Evolutionary conservation across 2,329 filamentous ascomycete species (phyloP), one percentile per base, ranked within the genome.

Genomic region (Teratosphaeria pseudoeucalypti): DNA sequence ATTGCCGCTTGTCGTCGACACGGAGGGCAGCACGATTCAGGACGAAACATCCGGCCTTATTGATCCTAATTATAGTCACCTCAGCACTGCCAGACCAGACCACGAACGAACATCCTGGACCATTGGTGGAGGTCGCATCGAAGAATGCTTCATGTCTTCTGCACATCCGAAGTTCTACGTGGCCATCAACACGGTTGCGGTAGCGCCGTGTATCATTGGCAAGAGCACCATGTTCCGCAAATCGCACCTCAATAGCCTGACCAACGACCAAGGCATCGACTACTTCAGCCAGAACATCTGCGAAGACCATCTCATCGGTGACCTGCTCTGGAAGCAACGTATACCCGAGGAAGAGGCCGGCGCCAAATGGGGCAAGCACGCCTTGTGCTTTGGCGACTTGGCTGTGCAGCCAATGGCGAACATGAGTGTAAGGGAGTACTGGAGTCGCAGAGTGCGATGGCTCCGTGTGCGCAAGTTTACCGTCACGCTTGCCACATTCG

Each of bases 181-280:
- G 9, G 94, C 92, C 62, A 99, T 99, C 81, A 97, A 97, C 75
- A 89, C 90, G 0, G 90, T 96, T 16, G 82, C 88, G 3, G 77
- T 97, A 57, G 94, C 94, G 0, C 94, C 95, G 9, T 99, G 94
- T 74, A 88, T 95, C 60, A 87, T 97, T 26, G 94, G 94, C 56
- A 99, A 99, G 77, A 95, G 90, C 69, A 97, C 95, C 76, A 97
- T 99, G 92, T 99, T 97, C 76, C 88, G 94, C 61, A 89, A 88
- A 62, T 89, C 90, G 0, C 92, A 99, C 68, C 84, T 99, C 39
- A 84, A 96, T 73, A 82, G 82, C 64, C 82, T 94, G 9, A 87
- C 85, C 0, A 67, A 74, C 0, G 79, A 70, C 72, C 85, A 76
- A 0, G 95, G 94, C 0, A 86, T 99, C 64, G 91, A 97, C 74